Evolutionary conservation across 257 asterid species (phyloP).

Genomic region (Galeopsis tetrahit): DNA sequence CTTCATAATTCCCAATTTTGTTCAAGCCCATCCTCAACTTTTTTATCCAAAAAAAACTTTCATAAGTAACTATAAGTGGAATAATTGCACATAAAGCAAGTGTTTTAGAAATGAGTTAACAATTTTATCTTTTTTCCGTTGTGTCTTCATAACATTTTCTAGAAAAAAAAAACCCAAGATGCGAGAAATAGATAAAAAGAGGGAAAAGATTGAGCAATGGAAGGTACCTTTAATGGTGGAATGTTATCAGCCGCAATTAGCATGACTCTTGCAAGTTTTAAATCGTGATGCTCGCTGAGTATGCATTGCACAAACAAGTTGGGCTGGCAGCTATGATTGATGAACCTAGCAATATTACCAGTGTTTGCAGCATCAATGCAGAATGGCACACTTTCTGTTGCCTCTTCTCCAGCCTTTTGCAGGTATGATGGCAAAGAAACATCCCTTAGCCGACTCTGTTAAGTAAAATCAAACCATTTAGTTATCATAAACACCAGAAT

Average conservation of each 20-base stretch:
- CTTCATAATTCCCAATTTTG: no score
- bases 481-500: neutral
- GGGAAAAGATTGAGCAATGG: no score
- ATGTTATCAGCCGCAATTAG: constrained; percentile 86
- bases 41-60: no score
- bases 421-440: constrained; percentile 64
- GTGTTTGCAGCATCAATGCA: constrained; percentile 81
- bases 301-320: constrained; percentile 87
- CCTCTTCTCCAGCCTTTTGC: constrained; percentile 47
- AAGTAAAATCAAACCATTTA: constrained; percentile 1
- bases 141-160: no score
- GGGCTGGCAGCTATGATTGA: constrained; percentile 89
- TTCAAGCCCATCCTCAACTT: no score
- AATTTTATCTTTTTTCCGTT: no score
- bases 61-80: no score
- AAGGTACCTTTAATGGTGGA: constrained; percentile 76
- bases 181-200: neutral
- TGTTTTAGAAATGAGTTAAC: no score
- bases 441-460: constrained; percentile 78
- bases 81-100: no score
- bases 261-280: constrained; percentile 66
- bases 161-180: no score
- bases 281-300: constrained; percentile 68
- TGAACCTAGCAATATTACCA: constrained; percentile 77
- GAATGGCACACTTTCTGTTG: constrained; percentile 62